These are phyloP conservation scores for Rubus parviflorus DNA, from an alignment of 306 rosid genomes.

Conservation along the genomic window DNA sequence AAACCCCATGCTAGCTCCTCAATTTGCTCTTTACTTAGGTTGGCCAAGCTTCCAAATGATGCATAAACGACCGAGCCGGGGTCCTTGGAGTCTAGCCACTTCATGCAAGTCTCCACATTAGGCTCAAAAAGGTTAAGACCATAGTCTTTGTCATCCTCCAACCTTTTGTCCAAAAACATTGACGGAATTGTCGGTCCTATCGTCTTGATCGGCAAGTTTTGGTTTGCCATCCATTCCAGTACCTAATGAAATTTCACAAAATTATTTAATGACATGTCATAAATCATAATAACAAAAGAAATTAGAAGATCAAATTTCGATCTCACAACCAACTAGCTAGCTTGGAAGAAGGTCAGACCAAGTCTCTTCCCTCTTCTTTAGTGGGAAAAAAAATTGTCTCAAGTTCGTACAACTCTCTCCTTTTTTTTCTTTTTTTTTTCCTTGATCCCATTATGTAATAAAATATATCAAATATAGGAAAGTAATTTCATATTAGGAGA, in stretches of 20 bases:
- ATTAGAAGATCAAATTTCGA: too few species aligned
- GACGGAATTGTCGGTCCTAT: conserved; percentile 25
- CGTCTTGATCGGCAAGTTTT: background rate
- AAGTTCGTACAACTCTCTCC: too few species aligned
- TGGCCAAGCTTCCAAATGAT: conserved; percentile 27
- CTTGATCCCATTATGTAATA: too few species aligned
- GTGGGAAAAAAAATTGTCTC: too few species aligned
- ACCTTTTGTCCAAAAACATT: conserved; percentile 13
- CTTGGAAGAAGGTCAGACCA: too few species aligned
- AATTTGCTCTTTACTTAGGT: conserved; percentile 4
- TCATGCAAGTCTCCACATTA: background rate
- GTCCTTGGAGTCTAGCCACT: conserved; percentile 14
- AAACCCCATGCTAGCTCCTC: conserved; percentile 25
- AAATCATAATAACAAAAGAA: background rate
- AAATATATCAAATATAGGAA: too few species aligned
- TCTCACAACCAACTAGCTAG: too few species aligned
- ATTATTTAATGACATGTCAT: background rate
- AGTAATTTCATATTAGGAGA: too few species aligned
- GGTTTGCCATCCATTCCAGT: conserved; percentile 13
- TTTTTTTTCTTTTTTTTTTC: too few species aligned
- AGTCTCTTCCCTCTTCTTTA: too few species aligned
- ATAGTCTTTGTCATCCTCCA: conserved; percentile 15
- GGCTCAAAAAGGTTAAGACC: conserved; percentile 11
- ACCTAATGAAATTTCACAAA: background rate
- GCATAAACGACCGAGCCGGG: conserved; percentile 18